Percentiles rank a stretch among this genome's conserved stretches.
phyloP scores from a whole-genome alignment of 495 filamentous ascomycete genomes.

The Elasticomyces elasticus region DNA sequence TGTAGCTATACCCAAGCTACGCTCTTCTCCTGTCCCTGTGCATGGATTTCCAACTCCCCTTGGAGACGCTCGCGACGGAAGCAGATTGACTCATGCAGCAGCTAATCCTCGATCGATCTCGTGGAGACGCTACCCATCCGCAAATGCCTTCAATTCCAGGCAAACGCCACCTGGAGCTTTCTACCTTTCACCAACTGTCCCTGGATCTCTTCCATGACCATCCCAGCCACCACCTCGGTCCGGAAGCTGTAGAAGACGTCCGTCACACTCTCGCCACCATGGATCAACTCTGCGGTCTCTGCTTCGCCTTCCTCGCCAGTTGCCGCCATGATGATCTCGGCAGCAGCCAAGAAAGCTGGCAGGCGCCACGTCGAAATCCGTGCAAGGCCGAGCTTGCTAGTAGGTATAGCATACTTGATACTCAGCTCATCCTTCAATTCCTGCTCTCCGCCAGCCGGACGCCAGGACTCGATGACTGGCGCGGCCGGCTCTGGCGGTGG shows the following conservation, averaged over 20 bases:
- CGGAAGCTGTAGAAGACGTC: slow-evolving; percentile 5
- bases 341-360: not conserved
- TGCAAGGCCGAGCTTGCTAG: slow-evolving; percentile 4
- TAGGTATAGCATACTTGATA: not conserved
- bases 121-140: no score
- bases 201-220: slow-evolving; percentile 1
- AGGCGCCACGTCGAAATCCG: slow-evolving; percentile 8
- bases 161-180: slow-evolving; percentile 9
- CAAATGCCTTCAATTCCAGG: not conserved
- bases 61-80: not conserved
- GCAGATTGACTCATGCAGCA: not conserved
- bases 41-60: no score
- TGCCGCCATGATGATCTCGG: not conserved
- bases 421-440: no score
- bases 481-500: not conserved
- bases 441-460: slow-evolving; percentile 1
- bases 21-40: no score
- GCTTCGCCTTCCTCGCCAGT: not conserved
- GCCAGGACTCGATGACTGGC: not conserved
- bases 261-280: slow-evolving; percentile 10
- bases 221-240: not conserved
- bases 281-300: not conserved
- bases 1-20: no score
- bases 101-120: not conserved
- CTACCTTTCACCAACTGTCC: slow-evolving; percentile 2